Base-by-base conservation (phyloP, 345 rosid genomes). In the Boechera retrofracta region DNA sequence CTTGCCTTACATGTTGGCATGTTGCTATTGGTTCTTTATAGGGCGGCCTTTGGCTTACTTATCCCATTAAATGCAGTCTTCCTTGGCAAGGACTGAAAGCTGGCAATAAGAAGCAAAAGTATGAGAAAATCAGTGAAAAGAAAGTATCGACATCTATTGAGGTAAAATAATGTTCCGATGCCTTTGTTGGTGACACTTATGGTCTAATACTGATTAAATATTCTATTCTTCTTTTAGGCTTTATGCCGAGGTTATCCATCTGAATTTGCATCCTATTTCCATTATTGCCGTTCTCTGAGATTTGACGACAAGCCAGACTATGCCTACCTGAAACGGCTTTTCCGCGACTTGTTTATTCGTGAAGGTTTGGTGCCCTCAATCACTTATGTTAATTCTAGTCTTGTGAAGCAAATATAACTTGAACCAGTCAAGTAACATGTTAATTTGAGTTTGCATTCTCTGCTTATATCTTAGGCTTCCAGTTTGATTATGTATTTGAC, bases 81-180 rank as follows among this genome's bases (percentile, higher is more conserved):
- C 98, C 98, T 21, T 93, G 98, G 98, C 98, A 93, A 83, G 97
- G 98, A 79, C 79, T 91, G 51, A 88, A 86, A 83, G 97, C 98
- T 6, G 97, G 96, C 76, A 91, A 86, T 39, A 93, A 93, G 83
- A 89, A 93, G 83, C 97, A 93, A 71, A 93, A 93, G 85, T 89
- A 93, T 76, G 95, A 93, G 78, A 93, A 84, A 79, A 93, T 93
- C 59, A 91, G 92, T 73, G 98, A 93, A 84, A 89, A 87, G 82
- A 93, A 91, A 85, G 96, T 89, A 4, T 86, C 94, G 5, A 93
- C 94, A 64, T 85, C 98, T 58, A 87, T 89, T 72, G 96, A 93
- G 96, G 97, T 91, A 82, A 75, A 42, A n/a, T 48, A 47, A 6
- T 53, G 21, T 60, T 47, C 77, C 8, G 15, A 15, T 6, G 31